phyloP scores from a whole-genome alignment of 148 eudicot genomes.

The Persicaria tinctoria region DNA sequence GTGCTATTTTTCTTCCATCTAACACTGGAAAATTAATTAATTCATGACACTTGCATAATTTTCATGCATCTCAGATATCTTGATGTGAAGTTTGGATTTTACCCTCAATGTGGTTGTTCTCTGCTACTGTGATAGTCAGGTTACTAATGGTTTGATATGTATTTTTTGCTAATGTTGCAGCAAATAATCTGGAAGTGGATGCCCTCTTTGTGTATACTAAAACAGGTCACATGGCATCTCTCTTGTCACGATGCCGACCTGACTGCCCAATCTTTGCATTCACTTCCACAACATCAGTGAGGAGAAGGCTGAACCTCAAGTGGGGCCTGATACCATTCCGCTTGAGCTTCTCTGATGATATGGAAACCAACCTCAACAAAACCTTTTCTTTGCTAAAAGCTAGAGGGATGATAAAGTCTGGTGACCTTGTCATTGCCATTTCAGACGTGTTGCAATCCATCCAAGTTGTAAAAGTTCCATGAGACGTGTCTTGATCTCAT shows the following conservation, averaged over 20 bases:
- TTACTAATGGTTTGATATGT: neutral
- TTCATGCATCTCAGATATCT: neutral
- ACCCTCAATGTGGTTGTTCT: neutral
- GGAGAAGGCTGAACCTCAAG: conserved; percentile 83
- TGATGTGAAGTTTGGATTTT: neutral
- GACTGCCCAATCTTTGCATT: conserved; percentile 97
- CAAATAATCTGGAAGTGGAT: conserved; percentile 84
- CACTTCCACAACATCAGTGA: conserved; percentile 56
- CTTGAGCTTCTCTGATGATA: conserved; percentile 80
- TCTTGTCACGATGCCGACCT: conserved; percentile 85
- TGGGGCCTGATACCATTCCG: conserved; percentile 98
- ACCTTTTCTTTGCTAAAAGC: conserved; percentile 88
- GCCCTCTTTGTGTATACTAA: conserved; percentile 88
- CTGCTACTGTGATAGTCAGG: neutral
- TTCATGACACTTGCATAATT: neutral
- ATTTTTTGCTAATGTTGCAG: conserved; percentile 34
- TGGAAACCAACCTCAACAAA: conserved; percentile 88
- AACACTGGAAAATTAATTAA: too few species aligned
- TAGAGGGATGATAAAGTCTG: conserved; percentile 91
- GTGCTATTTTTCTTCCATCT: too few species aligned
- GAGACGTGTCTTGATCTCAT: conserved; percentile 6
- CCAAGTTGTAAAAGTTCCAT: conserved; percentile 94
- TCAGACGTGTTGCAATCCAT: conserved; percentile 93
- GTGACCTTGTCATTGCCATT: conserved; percentile 91
- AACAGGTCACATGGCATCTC: conserved; percentile 90